Conservation (phyloP, 2,329 filamentous ascomycete genomes). For the Ceratocystis papillata region DNA sequence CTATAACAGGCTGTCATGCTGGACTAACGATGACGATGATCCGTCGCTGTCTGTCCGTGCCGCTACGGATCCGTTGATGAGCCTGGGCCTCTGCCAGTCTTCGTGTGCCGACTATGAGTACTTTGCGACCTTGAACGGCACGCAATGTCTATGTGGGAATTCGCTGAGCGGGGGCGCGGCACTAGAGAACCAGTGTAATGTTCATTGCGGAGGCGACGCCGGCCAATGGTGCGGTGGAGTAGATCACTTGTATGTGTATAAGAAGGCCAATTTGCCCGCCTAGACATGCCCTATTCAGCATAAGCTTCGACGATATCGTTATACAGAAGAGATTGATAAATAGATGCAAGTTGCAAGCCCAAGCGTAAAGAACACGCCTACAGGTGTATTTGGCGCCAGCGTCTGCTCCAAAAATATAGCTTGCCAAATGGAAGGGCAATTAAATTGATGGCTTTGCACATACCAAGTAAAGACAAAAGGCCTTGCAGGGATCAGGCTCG, state of each 20-base stretch:
- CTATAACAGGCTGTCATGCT: constrained; percentile 21
- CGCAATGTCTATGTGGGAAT: constrained; percentile 16
- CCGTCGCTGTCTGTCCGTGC: constrained; percentile 5
- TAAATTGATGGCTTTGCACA: not conserved
- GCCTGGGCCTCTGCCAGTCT: constrained; percentile 4
- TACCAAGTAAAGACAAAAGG: not conserved
- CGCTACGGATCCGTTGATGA: constrained; percentile 2
- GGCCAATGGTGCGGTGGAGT: constrained; percentile 16
- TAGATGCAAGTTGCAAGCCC: too few species aligned
- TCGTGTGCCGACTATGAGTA: constrained; percentile 17
- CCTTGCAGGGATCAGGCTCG: not conserved
- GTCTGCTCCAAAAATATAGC: not conserved
- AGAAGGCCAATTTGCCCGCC: constrained; percentile 19
- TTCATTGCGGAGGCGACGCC: constrained; percentile 14
- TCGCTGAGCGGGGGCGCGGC: constrained; percentile 13
- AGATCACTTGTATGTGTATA: constrained; percentile 19
- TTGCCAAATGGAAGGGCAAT: not conserved
- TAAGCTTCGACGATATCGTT: too few species aligned
- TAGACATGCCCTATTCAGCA: not conserved
- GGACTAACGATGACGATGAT: constrained; percentile 11
- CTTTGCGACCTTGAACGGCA: constrained; percentile 17
- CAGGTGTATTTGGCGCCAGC: not conserved
- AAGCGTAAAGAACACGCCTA: too few species aligned
- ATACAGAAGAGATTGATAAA: too few species aligned
- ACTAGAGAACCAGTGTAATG: constrained; percentile 13